Evolutionary conservation across 768 basidiomycete genomes (phyloP), one percentile per base, ranked within the genome.

Genomic region (Mycena vitilis): DNA sequence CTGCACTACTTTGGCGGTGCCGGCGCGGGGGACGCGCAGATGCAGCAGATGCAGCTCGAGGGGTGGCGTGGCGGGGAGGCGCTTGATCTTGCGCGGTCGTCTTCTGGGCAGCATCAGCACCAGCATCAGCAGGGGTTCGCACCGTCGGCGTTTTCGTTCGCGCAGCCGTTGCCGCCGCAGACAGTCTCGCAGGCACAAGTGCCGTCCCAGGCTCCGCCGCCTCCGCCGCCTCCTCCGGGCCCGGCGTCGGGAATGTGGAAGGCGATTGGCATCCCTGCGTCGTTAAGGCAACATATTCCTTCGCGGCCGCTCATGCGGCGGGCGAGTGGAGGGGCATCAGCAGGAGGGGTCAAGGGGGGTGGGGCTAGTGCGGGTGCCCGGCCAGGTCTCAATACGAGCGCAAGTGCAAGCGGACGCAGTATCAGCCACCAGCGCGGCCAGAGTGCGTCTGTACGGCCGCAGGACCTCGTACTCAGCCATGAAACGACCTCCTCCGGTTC

Each of bases 1-100:
- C 75, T 93, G 76, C 92, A 93, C 74, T 92, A 92, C 75, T 89
- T 89, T 66, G 81, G 40, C 40, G 40, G 40, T 40, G 40, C 40
- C 11, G 40, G 40, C 11, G 40, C 15, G 40, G 40, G 40, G 11
- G 40, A 40, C 7, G 40, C 40, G 15, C 40, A 40, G 40, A 40
- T 40, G 40, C 40, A 40, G 40, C 40, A 40, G 40, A 40, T 40
- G 40, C 40, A 40, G 40, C 40, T 40, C 15, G 40, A 40, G 40
- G 40, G 40, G 40, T 40, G 40, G 40, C 40, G 40, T 40, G 40
- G 40, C 15, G 40, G 40, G 40, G 40, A 40, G 40, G 40, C 40
- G 40, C 40, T 40, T 15, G 40, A 40, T 40, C 40, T 40, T 15
- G 40, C 40, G 40, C 40, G 40, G 40, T 40, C 40, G 40, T 40